A percentile compares a stretch with the other conserved stretches of the same genome.
These are phyloP conservation scores for Persicaria maculosa DNA, from an alignment of 148 eudicot species.

Conservation along the genomic window DNA sequence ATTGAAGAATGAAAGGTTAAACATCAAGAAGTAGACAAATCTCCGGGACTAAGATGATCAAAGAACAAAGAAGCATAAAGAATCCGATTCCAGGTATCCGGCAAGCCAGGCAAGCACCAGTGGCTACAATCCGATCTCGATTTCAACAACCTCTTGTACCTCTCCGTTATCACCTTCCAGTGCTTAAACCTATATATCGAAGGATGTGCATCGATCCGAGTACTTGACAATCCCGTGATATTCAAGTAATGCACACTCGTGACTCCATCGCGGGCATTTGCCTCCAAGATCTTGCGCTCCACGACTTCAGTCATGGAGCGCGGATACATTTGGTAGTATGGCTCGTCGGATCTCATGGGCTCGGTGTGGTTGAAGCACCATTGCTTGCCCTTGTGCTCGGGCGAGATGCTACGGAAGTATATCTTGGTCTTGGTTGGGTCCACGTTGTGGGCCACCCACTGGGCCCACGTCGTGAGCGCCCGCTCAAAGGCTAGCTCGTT, in stretches of 20 bases:
- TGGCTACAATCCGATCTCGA: slow-evolving; percentile 43
- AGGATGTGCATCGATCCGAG: slow-evolving; percentile 48
- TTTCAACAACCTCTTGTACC: slow-evolving; percentile 14
- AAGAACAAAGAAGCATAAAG: slow-evolving; percentile 27
- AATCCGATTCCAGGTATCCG: slow-evolving; percentile 53
- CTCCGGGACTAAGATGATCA: slow-evolving; percentile 1
- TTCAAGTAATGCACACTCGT: slow-evolving; percentile 25
- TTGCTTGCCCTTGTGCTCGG: slow-evolving; percentile 33
- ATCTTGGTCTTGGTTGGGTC: slow-evolving; percentile 32
- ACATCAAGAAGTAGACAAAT: background rate
- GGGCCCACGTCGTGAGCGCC: slow-evolving; percentile 43
- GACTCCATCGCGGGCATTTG: slow-evolving; percentile 14
- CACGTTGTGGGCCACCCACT: slow-evolving; percentile 31
- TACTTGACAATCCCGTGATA: slow-evolving; percentile 36
- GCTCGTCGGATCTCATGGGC: slow-evolving; percentile 31
- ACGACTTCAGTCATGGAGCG: slow-evolving; percentile 22
- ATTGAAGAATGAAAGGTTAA: no score
- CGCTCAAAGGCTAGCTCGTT: slow-evolving; percentile 26
- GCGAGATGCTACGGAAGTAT: slow-evolving; percentile 43
- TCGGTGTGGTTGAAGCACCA: slow-evolving; percentile 45
- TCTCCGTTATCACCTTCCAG: slow-evolving; percentile 15
- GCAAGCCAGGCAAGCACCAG: slow-evolving; percentile 54
- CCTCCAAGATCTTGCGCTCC: slow-evolving; percentile 18
- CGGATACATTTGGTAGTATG: slow-evolving; percentile 21
- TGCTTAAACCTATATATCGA: slow-evolving; percentile 17